A percentile compares a stretch with the other conserved stretches of the same genome.
These are phyloP conservation scores for Scutellaria barbata DNA, from an alignment of 257 asterid genomes.

Conservation along the genomic window DNA sequence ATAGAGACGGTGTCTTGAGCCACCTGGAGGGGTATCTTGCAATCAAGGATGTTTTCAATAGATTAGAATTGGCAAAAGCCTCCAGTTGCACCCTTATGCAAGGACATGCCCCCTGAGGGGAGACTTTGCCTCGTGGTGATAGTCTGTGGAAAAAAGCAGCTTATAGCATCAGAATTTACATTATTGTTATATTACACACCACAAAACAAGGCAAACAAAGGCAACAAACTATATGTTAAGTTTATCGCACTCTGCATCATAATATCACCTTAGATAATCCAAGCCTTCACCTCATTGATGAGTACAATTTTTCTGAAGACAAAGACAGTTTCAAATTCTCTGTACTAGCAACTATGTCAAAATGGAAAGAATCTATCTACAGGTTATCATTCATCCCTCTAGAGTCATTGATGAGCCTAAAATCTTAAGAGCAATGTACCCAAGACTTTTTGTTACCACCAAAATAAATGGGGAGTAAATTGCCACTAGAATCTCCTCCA, in stretches of 20 bases:
- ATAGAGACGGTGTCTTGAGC: constrained; percentile 47
- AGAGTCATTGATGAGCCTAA: constrained; percentile 15
- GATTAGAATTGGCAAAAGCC: constrained; percentile 45
- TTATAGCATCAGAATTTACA: constrained; percentile 28
- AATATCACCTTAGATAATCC: constrained; percentile 4
- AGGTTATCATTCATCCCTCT: background rate
- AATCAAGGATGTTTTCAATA: constrained; percentile 46
- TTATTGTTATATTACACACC: background rate
- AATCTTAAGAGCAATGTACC: constrained; percentile 18
- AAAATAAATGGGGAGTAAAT: background rate
- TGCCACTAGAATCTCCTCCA: background rate
- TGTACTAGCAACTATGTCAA: background rate
- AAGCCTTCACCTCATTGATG: constrained; percentile 12
- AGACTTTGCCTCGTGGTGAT: constrained; percentile 56
- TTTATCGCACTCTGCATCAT: constrained; percentile 22
- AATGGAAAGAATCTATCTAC: constrained; percentile 2
- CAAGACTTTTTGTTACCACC: background rate
- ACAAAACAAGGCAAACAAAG: constrained; percentile 3
- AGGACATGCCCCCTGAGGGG: constrained; percentile 55
- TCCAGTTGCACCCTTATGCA: constrained; percentile 60
- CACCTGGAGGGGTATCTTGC: constrained; percentile 51
- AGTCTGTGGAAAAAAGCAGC: constrained; percentile 46
- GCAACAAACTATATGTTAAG: background rate
- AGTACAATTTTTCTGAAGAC: constrained; percentile 6
- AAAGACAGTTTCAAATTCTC: background rate